Conservation (phyloP, 495 filamentous ascomycete genomes). For the Penicillium daleae region DNA sequence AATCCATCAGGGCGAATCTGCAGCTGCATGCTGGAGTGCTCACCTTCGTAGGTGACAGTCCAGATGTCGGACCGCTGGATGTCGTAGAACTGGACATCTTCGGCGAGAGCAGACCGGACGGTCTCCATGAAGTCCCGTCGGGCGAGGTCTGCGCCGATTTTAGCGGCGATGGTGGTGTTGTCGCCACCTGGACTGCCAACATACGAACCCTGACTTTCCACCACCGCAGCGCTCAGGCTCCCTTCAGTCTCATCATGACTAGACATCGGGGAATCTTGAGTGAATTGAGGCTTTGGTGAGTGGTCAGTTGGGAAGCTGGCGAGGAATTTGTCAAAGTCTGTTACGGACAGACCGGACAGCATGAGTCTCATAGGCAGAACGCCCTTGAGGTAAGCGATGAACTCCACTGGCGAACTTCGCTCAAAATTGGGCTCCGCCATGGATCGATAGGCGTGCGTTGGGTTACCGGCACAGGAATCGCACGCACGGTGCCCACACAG, state of each 20-base stretch:
- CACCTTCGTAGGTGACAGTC: slow-evolving; percentile 57
- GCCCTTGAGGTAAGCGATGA: slow-evolving; percentile 48
- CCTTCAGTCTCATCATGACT: background rate
- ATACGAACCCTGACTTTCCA: background rate
- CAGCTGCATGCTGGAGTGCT: slow-evolving; percentile 52
- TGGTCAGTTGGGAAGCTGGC: background rate
- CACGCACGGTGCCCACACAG: slow-evolving; percentile 62
- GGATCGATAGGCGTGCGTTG: slow-evolving; percentile 53
- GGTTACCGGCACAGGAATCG: slow-evolving; percentile 57
- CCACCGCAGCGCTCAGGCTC: background rate
- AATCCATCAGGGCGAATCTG: slow-evolving; percentile 42
- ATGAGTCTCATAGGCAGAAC: slow-evolving; percentile 52
- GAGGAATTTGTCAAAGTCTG: slow-evolving; percentile 29
- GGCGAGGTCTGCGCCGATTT: slow-evolving; percentile 14
- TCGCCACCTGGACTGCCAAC: slow-evolving; percentile 3
- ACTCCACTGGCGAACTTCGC: slow-evolving; percentile 50
- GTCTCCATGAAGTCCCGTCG: slow-evolving; percentile 35
- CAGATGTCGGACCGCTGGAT: slow-evolving; percentile 55
- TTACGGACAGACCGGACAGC: slow-evolving; percentile 38
- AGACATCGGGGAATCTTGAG: background rate
- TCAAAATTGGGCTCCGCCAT: slow-evolving; percentile 10
- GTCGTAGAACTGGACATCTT: slow-evolving; percentile 49
- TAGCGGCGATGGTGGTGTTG: background rate
- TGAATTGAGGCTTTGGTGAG: background rate
- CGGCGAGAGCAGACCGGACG: slow-evolving; percentile 35